These are phyloP conservation scores for Parafenestella ontariensis DNA, from an alignment of 2,329 filamentous ascomycete species.

Conservation along the genomic window DNA sequence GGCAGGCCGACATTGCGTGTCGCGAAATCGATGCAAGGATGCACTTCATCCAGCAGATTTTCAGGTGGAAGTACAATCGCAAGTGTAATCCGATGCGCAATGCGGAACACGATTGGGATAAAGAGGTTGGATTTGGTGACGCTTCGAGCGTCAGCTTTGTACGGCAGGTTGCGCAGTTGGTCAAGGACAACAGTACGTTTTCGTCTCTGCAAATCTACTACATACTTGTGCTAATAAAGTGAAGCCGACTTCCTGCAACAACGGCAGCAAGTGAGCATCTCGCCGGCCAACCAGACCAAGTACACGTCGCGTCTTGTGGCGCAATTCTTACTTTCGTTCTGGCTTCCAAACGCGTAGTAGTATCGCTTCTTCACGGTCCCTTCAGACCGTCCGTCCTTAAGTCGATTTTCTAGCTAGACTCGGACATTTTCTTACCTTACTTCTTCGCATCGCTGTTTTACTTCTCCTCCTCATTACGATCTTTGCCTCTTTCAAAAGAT, in stretches of 20 bases:
- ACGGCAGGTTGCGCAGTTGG: slow-evolving; percentile 44
- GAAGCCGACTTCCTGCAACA: slow-evolving; percentile 49
- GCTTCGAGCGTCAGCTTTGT: slow-evolving; percentile 47
- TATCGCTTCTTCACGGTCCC: background rate
- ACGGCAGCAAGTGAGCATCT: slow-evolving; percentile 49
- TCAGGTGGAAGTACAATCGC: slow-evolving; percentile 57
- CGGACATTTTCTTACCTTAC: background rate
- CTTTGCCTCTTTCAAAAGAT: background rate
- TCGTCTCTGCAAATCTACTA: background rate
- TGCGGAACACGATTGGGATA: slow-evolving; percentile 49
- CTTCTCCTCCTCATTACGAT: background rate
- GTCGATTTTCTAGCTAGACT: background rate
- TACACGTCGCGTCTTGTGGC: slow-evolving; percentile 55
- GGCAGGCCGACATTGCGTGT: slow-evolving; percentile 50
- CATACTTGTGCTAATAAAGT: slow-evolving; percentile 13
- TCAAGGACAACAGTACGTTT: slow-evolving; percentile 53
- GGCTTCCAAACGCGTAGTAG: slow-evolving; percentile 30
- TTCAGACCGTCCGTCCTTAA: background rate
- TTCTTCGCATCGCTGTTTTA: background rate
- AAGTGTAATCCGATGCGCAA: slow-evolving; percentile 50
- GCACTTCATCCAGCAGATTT: slow-evolving; percentile 54
- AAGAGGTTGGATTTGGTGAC: slow-evolving; percentile 46
- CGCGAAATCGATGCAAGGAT: slow-evolving; percentile 55
- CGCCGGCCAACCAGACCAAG: slow-evolving; percentile 45
- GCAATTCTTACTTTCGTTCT: slow-evolving; percentile 51